phyloP scores from a whole-genome alignment of 495 filamentous ascomycete genomes.

The Penicillium atrosanguineum region DNA sequence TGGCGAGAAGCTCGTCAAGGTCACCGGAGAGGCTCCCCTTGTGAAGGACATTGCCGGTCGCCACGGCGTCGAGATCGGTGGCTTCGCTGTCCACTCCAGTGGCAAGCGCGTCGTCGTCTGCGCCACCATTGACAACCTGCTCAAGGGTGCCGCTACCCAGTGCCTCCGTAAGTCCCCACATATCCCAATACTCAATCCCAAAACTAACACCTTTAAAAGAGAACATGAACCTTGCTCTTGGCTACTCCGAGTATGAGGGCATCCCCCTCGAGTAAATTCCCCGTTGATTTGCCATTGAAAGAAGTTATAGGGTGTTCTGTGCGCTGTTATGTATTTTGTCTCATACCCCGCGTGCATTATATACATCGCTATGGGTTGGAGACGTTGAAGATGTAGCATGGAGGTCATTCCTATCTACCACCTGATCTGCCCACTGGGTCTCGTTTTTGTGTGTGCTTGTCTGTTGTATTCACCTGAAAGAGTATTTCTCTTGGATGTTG shows the following conservation, averaged over 20 bases:
- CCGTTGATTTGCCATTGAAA: constrained; percentile 13
- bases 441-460: constrained; percentile 1
- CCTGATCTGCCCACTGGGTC: constrained; percentile 2
- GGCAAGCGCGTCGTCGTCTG: constrained; percentile 92
- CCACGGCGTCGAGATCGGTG: constrained; percentile 93
- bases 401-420: background rate
- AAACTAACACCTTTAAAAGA: constrained; percentile 48
- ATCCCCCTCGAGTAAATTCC: constrained; percentile 64
- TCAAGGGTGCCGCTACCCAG: constrained; percentile 96
- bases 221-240: constrained; percentile 96
- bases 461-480: background rate
- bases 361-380: constrained; percentile 31
- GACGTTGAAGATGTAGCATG: constrained; percentile 10
- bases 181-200: background rate
- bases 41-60: constrained; percentile 88
- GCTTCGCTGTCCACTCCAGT: constrained; percentile 83
- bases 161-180: constrained; percentile 74
- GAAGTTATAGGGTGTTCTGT: constrained; percentile 21
- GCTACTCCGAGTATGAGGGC: constrained; percentile 89
- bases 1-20: constrained; percentile 89
- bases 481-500: constrained; percentile 10
- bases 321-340: constrained; percentile 17
- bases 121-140: constrained; percentile 95
- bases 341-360: constrained; percentile 38
- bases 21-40: constrained; percentile 79